Base-by-base conservation (phyloP, 2,329 filamentous ascomycete species). In the Penicillium occitanis region DNA sequence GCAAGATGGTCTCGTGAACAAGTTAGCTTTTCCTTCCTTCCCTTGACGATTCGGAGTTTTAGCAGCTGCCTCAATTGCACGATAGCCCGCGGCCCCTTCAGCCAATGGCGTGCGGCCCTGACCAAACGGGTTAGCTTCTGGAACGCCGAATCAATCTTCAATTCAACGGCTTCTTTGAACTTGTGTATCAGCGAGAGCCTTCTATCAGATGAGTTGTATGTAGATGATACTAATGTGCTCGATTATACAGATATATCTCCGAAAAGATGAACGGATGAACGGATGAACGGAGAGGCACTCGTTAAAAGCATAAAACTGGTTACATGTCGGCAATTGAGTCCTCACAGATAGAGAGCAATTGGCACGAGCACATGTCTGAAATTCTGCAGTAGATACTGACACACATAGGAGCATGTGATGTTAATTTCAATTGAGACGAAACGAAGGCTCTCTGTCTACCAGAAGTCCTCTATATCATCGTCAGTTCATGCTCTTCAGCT, bases 41-140 rank as follows among this genome's bases (percentile, higher is more conserved):
- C 22, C 28, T 64, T 44, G 37, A 19, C 30, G 50, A 13, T 44
- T 53, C 46, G 60, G 60, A 62, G 60, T 62, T 53, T 62, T 37
- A 44, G 60, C 57, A 61, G 42, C 58, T 46, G 60, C 46, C 30
- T 53, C 33, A 44, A 63, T 44, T 64, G 51, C 25, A 58, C 61
- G 61, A 57, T 44, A 63, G 48, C 50, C 46, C 28, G 17, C 62
- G 62, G 62, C 40, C 17, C 17, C 11, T 25, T n/a, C 17, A 19
- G 51, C 62, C 62, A 64, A 64, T 64, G 4, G 42, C 30, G 42
- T 48, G 25, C 28, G 30, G n/a, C 40, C 28, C 51, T 25, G 50
- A 14, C 51, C 14, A 40, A 57, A 63, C 50, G n/a, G 46, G 46
- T 28, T 62, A 62, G 60, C 44, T 40, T 35, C 60, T 42, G 35